Percentiles rank a stretch among this genome's conserved stretches.
Conservation (phyloP, 805 yeast genomes). For the Kodamaea kaohsiungensis region DNA sequence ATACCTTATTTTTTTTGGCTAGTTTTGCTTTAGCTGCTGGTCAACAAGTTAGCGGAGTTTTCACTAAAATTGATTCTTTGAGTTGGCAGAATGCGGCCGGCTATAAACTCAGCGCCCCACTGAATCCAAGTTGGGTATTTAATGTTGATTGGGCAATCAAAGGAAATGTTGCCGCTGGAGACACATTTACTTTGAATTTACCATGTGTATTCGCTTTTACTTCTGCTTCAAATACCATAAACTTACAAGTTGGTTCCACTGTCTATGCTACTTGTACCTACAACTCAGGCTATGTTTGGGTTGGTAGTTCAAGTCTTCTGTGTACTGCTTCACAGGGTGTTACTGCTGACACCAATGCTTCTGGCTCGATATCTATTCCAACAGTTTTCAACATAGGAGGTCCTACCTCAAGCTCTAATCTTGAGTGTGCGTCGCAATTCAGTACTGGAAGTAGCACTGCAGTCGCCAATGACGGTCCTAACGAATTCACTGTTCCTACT, state of each 20-base stretch:
- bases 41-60: conserved; percentile 14
- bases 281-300: conserved; percentile 11
- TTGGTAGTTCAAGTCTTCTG: conserved; percentile 8
- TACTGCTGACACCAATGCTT: background rate
- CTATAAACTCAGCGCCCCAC: conserved; percentile 1
- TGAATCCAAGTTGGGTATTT: conserved; percentile 15
- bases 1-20: background rate
- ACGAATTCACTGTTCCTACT: conserved; percentile 6
- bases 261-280: conserved; percentile 26
- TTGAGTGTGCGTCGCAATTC: conserved; percentile 18
- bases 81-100: background rate
- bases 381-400: conserved; percentile 20
- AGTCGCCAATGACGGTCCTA: conserved; percentile 15
- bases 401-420: conserved; percentile 12
- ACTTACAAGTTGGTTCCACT: conserved; percentile 9
- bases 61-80: conserved; percentile 14
- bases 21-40: conserved; percentile 4
- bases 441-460: conserved; percentile 22
- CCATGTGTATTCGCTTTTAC: no score
- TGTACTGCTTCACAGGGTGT: conserved; percentile 11
- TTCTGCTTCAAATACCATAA: no score
- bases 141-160: conserved; percentile 14
- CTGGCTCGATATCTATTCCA: conserved; percentile 18
- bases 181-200: no score
- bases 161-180: conserved; percentile 4